Conservation (phyloP, 345 rosid genomes). For the Melaleuca quinquenervia region DNA sequence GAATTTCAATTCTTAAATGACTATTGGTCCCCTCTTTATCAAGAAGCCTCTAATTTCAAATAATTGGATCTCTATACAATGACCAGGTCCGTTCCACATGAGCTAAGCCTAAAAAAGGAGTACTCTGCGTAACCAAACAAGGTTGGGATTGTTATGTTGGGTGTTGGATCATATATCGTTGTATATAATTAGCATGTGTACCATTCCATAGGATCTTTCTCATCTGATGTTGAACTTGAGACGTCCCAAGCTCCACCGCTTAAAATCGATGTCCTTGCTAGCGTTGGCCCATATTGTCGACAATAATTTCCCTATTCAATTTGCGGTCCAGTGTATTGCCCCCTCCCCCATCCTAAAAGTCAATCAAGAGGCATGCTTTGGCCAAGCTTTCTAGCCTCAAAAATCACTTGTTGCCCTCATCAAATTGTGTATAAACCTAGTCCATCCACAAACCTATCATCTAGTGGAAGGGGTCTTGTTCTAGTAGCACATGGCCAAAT, state of each 20-base stretch:
- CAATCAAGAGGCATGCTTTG: background rate
- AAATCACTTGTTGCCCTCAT: background rate
- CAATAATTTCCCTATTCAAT: background rate
- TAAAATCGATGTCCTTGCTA: background rate
- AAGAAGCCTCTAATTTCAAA: background rate
- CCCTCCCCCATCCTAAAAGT: background rate
- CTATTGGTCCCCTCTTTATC: background rate
- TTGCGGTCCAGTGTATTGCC: background rate
- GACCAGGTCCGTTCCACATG: background rate
- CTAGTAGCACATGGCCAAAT: background rate
- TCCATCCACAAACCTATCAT: background rate
- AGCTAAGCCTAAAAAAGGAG: background rate
- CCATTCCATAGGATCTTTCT: background rate
- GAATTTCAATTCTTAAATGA: background rate
- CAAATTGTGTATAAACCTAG: background rate
- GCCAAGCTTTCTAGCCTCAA: background rate
- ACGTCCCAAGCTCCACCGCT: background rate
- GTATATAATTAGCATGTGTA: background rate
- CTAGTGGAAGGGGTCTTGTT: background rate
- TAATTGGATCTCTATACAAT: background rate
- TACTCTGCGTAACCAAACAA: background rate
- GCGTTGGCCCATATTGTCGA: background rate
- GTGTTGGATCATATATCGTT: background rate
- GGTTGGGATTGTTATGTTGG: background rate
- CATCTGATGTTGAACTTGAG: background rate